Evolutionary conservation across 2,329 filamentous ascomycete genomes (phyloP), one percentile per base, ranked within the genome.

Genomic region (Zopfia rhizophila): DNA sequence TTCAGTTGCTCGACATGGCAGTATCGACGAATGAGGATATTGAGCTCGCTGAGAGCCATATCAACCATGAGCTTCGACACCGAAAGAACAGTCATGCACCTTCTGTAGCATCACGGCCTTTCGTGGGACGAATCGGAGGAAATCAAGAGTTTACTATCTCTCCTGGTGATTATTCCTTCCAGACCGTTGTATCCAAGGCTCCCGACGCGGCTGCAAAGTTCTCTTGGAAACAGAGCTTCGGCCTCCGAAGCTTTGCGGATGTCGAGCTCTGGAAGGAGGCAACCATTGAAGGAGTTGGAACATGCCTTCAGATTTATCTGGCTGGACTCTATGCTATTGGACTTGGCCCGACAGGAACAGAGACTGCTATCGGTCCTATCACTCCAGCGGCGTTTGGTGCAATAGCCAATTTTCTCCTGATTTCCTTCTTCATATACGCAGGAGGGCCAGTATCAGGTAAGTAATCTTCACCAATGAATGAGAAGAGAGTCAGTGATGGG

Each of bases 361-460:
- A 38, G 24, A 58, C 53, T 62, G 67, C 50, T 47, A 66, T 49
- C 60, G 65, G 37, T 56, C 69, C 29, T 42, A 68, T 29, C 53
- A 48, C 52, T n/a, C 46, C 60, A 7, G 56, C 58, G 17, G 42
- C 38, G 7, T 51, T 75, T 45, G 70, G 65, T 12, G 69, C 71
- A 11, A 61, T 78, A 25, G 67, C 68, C 44, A 79, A 72, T 47
- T 58, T 68, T 8, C 51, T 75, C 16, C 53, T 78, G 33, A 62
- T 81, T 12, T 63, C 78, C 1, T 56, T 79, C 1, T 77, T 82
- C 55, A 79, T 82, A 33, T 81, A 76, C 52, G 74, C 74, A 7
- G 75, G 77, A 11, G 75, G 72, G 4, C 75, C 78, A 0, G 74
- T 76, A 0, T 78, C 75, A 3, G 59, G 50, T 36, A 25, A 40